Percentiles rank a stretch among this genome's conserved stretches.
Evolutionary conservation across 169 alveolate species (phyloP).

Genomic region (Cryptosporidium parvum): DNA sequence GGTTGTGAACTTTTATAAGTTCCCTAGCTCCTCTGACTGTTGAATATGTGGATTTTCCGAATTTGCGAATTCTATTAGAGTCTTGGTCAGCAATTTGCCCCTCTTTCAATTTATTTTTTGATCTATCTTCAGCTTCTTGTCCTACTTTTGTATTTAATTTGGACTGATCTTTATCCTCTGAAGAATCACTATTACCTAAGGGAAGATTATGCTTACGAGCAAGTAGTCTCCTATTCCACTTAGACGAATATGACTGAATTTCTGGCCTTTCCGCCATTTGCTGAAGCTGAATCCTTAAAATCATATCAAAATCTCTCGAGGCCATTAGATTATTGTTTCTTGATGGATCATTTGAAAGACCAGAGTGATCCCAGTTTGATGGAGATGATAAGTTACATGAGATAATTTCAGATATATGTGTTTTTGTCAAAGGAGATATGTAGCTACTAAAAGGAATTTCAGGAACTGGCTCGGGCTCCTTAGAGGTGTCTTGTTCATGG

Average conservation of each 20-base stretch:
- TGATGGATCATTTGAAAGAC: not conserved
- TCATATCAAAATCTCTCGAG: constrained; percentile 64
- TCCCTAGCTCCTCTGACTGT: constrained; percentile 72
- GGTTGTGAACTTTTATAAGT: constrained; percentile 43
- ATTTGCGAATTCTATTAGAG: constrained; percentile 30
- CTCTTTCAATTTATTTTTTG: constrained; percentile 43
- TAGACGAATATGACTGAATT: constrained; percentile 73
- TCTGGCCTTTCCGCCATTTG: constrained; percentile 77
- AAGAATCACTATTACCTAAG: not conserved
- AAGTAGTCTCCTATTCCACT: constrained; percentile 60
- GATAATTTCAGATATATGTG: constrained; percentile 39
- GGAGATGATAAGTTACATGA: constrained; percentile 8
- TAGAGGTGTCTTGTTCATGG: not conserved
- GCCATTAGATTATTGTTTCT: constrained; percentile 40
- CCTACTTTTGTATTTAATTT: not conserved
- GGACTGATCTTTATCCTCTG: constrained; percentile 6
- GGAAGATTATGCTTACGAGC: constrained; percentile 60
- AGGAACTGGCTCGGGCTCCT: constrained; percentile 27
- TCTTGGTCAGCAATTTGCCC: constrained; percentile 10
- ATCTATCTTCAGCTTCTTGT: not conserved
- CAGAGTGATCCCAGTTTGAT: constrained; percentile 18
- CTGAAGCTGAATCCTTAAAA: constrained; percentile 64
- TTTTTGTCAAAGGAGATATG: constrained; percentile 41
- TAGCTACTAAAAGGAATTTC: constrained; percentile 28
- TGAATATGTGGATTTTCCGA: constrained; percentile 68